Conservation (phyloP, 768 basidiomycete genomes). For the Scleroderma bovista region DNA sequence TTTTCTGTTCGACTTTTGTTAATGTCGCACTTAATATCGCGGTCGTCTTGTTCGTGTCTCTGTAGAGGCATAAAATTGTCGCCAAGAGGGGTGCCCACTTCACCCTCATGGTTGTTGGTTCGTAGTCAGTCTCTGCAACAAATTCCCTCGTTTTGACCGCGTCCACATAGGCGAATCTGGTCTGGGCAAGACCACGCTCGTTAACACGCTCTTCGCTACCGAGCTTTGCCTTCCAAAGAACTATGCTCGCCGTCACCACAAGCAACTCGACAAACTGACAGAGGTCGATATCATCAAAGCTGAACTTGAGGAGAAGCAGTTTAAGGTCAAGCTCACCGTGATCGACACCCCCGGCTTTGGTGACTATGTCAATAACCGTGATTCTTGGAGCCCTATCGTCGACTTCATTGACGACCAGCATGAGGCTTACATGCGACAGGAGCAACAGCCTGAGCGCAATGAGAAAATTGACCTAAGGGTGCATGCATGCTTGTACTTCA, state of each 20-base stretch:
- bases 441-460: constrained; percentile 93
- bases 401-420: constrained; percentile 98
- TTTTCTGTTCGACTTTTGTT: neutral
- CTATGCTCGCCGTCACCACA: constrained; percentile 82
- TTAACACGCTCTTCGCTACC: constrained; percentile 98
- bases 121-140: neutral
- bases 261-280: constrained; percentile 97
- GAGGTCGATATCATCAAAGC: constrained; percentile 99
- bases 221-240: constrained; percentile 91
- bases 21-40: constrained; percentile 4
- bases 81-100: constrained; percentile 97
- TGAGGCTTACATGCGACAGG: constrained; percentile 94
- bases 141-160: neutral
- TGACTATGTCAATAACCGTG: constrained; percentile 99
- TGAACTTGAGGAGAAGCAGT: constrained; percentile 97
- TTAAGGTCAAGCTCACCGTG: constrained; percentile 98
- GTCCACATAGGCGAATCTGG: constrained; percentile 82
- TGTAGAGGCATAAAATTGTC: constrained; percentile 96
- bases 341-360: constrained; percentile 99
- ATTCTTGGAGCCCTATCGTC: constrained; percentile 97
- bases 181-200: constrained; percentile 93
- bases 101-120: constrained; percentile 99
- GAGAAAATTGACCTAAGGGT: constrained; percentile 96
- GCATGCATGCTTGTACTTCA: constrained; percentile 96
- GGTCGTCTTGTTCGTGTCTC: constrained; percentile 9